Conservation (phyloP, 1,284 basidiomycete genomes). For the Ceraceosorus guamensis region DNA sequence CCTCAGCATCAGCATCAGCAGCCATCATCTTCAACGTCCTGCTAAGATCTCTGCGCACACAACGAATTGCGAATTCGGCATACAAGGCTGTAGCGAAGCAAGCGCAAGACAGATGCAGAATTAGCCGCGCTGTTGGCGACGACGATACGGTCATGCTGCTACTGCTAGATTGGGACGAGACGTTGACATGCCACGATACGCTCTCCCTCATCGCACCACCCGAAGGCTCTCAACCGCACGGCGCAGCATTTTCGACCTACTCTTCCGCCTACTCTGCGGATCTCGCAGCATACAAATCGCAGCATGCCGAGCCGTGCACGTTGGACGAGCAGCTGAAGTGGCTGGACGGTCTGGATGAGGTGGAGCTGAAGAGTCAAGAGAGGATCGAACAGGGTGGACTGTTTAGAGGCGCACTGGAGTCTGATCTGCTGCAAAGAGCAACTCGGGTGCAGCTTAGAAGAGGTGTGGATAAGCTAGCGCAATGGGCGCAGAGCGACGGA, state of each 20-base stretch:
- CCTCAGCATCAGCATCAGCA: too few relatives aligned
- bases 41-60: too few relatives aligned
- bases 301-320: background rate
- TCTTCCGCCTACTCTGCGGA: slow-evolving; percentile 26
- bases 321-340: slow-evolving; percentile 18
- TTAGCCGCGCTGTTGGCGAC: too few relatives aligned
- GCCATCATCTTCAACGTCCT: too few relatives aligned
- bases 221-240: slow-evolving; percentile 10
- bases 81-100: too few relatives aligned
- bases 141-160: slow-evolving; percentile 16
- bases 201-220: slow-evolving; percentile 34
- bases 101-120: too few relatives aligned
- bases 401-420: slow-evolving; percentile 27
- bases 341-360: slow-evolving; percentile 18
- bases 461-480: too few relatives aligned
- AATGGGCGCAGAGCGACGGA: too few relatives aligned
- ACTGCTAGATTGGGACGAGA: slow-evolving; percentile 46
- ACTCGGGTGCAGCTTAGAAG: too few relatives aligned
- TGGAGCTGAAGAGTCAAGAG: slow-evolving; percentile 20
- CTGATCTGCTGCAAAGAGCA: too few relatives aligned
- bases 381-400: slow-evolving; percentile 26
- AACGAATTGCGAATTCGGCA: too few relatives aligned
- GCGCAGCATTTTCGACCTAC: slow-evolving; percentile 23
- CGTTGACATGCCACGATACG: slow-evolving; percentile 38
- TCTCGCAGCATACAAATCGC: slow-evolving; percentile 5